Percentiles rank a stretch among this genome's conserved stretches.
phyloP scores from a whole-genome alignment of 176 grass and related monocot species.

The Zoysia pacifica region DNA sequence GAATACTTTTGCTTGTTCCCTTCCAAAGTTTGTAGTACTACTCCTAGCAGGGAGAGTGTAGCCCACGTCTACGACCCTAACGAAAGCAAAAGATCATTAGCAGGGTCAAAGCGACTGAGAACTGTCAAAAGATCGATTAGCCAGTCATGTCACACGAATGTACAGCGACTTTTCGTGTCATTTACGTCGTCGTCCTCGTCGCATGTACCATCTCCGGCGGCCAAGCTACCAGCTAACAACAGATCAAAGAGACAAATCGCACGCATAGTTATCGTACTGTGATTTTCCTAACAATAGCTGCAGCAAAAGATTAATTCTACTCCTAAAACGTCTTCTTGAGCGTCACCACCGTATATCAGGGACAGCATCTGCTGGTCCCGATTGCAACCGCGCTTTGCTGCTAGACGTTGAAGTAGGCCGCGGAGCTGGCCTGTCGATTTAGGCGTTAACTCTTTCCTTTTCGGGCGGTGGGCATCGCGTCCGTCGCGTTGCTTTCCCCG shows the following conservation, averaged over 20 bases:
- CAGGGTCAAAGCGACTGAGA: no score
- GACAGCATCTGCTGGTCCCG: constrained; percentile 3
- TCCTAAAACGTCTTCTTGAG: no score
- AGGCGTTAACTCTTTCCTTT: constrained; percentile 42
- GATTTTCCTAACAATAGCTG: background rate
- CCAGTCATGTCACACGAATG: no score
- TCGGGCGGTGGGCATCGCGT: constrained; percentile 25
- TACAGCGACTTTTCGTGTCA: no score
- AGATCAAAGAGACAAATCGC: background rate
- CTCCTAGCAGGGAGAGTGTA: background rate
- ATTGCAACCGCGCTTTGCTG: background rate
- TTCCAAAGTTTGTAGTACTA: background rate
- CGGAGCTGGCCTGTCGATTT: background rate
- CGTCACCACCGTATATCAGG: background rate
- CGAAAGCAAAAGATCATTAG: no score
- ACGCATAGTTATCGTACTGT: background rate
- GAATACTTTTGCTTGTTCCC: background rate
- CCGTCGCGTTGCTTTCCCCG: background rate
- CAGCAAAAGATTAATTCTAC: no score
- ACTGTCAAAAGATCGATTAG: no score
- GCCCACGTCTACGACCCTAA: background rate
- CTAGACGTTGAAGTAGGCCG: no score
- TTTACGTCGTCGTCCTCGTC: no score
- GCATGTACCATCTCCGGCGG: background rate
- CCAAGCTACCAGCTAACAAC: background rate